Evolutionary conservation across 192 early-diverging fungal species (phyloP), one percentile per base, ranked within the genome.

Genomic region (Podila clonocystis): DNA sequence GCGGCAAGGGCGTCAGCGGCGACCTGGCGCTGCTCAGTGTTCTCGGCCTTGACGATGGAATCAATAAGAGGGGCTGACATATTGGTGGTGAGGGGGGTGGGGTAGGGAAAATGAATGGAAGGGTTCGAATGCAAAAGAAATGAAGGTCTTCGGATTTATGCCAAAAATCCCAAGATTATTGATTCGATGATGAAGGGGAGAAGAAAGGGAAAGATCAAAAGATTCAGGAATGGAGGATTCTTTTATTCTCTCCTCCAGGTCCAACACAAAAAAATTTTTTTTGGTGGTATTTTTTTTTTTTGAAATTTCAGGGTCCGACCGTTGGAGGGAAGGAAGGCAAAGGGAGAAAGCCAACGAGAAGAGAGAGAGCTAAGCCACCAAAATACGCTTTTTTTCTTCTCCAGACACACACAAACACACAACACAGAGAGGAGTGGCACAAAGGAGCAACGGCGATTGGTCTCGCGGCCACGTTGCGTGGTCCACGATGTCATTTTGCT

Each of bases 1-100:
- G 76, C 65, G 30, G 76, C 76, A 49, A 79, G 62, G 36, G 76
- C 76, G 50, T 79, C 76, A 62, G 76, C 76, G 50, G 76, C 76
- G 41, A 34, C 70, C 65, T 79, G 76, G 59, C 76, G 76, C 70
- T 72, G 49, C 70, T 79, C 76, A 58, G 76, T 72, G 76, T 50
- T 72, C 59, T 79, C 70, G 65, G 76, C 76, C 76, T 79, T 79
- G 76, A 79, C 49, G 70, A 79, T 79, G 58, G 76, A 69, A 63
- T 79, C 76, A 64, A 79, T 79, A 72, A 72, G 65, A 58, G 76
- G 65, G 70, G 76, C 70, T 33, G 76, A 79, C 76, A 79, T 79
- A 19, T 20, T 70, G 60, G 38, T 41, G 52, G 26, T 24, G 52
- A 28, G 26, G 57, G 31, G 66, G 50, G 61, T 19, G 48, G 50